phyloP scores from a whole-genome alignment of 495 filamentous ascomycete genomes.

The Annulohypoxylon stygium region DNA sequence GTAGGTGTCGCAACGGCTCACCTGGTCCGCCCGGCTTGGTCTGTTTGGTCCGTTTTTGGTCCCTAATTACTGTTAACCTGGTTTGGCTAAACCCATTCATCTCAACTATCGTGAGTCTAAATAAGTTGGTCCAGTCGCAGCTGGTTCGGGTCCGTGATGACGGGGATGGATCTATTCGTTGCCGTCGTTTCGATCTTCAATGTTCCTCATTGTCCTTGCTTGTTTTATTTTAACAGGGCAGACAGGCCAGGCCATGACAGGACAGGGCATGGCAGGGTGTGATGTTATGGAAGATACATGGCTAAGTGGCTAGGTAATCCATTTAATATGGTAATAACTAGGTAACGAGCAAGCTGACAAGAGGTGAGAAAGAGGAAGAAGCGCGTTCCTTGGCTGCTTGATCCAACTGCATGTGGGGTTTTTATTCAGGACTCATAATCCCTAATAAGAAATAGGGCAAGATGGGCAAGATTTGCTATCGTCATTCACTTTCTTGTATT shows the following conservation, averaged over 20 bases:
- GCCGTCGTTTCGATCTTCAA: conserved; percentile 26
- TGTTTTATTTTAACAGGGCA: conserved; percentile 11
- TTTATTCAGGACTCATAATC: conserved; percentile 42
- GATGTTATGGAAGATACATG: conserved; percentile 37
- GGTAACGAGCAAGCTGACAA: conserved; percentile 38
- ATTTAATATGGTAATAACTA: conserved; percentile 4
- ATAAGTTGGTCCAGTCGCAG: conserved; percentile 25
- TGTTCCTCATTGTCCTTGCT: conserved; percentile 14
- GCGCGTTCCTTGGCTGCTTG: conserved; percentile 38
- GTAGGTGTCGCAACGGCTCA: conserved; percentile 43
- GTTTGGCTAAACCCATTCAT: conserved; percentile 39
- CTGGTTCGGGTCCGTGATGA: conserved; percentile 12
- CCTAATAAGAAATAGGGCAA: conserved; percentile 46
- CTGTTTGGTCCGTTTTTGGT: conserved; percentile 34
- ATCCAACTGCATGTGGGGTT: conserved; percentile 44
- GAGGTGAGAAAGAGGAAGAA: conserved; percentile 22
- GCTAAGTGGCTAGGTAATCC: not conserved
- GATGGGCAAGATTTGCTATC: conserved; percentile 50
- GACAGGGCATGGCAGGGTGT: conserved; percentile 21
- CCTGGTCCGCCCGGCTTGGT: conserved; percentile 27
- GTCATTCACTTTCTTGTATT: conserved; percentile 14
- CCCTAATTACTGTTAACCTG: conserved; percentile 37
- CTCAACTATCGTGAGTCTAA: conserved; percentile 45
- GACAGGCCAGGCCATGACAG: not conserved
- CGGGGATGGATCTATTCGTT: conserved; percentile 36